These are phyloP conservation scores for Chenopodium berlandieri DNA, from an alignment of 148 eudicot genomes.

Conservation along the genomic window DNA sequence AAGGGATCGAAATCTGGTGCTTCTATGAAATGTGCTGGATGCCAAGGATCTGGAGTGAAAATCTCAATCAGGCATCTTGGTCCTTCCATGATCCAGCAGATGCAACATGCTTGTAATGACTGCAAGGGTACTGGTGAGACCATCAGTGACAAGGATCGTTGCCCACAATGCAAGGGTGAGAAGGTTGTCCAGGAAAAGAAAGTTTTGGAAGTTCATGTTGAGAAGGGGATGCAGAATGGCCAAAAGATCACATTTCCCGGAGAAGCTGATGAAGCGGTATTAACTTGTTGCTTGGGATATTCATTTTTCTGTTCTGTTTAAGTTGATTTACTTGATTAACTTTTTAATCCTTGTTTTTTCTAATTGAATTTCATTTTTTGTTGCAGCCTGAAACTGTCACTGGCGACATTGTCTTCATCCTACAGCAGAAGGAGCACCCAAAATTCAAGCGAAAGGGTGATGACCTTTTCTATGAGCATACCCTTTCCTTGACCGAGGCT, in stretches of 20 bases:
- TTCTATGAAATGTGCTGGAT: conserved; percentile 62
- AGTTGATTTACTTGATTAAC: not conserved
- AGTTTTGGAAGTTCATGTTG: conserved; percentile 62
- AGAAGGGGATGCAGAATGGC: conserved; percentile 77
- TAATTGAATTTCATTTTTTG: not conserved
- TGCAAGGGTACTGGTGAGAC: conserved; percentile 77
- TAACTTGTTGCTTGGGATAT: not conserved
- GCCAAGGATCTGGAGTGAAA: conserved; percentile 72
- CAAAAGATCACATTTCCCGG: conserved; percentile 74
- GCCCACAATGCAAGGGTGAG: conserved; percentile 70
- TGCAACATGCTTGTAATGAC: conserved; percentile 79
- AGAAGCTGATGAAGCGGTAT: conserved; percentile 81
- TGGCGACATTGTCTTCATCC: conserved; percentile 60
- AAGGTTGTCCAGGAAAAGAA: conserved; percentile 70
- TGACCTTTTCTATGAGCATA: conserved; percentile 62
- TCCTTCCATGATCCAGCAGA: conserved; percentile 78
- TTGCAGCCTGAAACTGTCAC: conserved; percentile 70
- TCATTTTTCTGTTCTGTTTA: not conserved
- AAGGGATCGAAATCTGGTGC: conserved; percentile 76
- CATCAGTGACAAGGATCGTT: conserved; percentile 58
- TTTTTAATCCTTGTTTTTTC: not conserved
- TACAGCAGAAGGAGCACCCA: conserved; percentile 71
- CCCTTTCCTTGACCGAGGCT: conserved; percentile 62
- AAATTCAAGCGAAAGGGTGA: conserved; percentile 77
- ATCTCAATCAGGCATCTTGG: conserved; percentile 70